These are phyloP conservation scores for Oryza longistaminata DNA, from an alignment of 176 grass and related monocot species.

Conservation along the genomic window DNA sequence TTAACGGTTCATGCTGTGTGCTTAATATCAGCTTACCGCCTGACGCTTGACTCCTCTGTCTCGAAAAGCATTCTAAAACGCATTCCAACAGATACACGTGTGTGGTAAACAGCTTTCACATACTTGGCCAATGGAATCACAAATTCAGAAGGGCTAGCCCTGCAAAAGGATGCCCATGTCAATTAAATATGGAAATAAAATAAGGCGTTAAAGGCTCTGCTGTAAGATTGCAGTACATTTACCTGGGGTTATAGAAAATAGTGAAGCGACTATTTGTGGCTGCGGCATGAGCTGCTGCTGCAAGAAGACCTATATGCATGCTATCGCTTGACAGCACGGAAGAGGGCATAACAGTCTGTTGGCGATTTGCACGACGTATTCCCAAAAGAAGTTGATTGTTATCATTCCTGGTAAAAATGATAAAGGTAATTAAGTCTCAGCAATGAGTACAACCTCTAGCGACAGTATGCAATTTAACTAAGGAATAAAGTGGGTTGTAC, in stretches of 20 bases:
- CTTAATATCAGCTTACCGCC: slow-evolving; percentile 55
- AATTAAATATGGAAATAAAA: slow-evolving; percentile 24
- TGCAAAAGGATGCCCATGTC: slow-evolving; percentile 38
- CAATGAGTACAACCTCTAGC: background rate
- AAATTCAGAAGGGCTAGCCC: slow-evolving; percentile 96
- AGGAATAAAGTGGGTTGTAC: slow-evolving; percentile 32
- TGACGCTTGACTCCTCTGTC: slow-evolving; percentile 90
- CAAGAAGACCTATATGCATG: slow-evolving; percentile 99
- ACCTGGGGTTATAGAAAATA: slow-evolving; percentile 96
- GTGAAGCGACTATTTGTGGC: slow-evolving; percentile 96
- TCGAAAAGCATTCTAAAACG: slow-evolving; percentile 98
- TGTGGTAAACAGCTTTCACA: slow-evolving; percentile 94
- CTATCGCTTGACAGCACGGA: slow-evolving; percentile 93
- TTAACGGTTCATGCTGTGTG: background rate
- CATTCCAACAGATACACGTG: slow-evolving; percentile 89
- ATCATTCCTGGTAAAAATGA: slow-evolving; percentile 65
- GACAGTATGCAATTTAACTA: background rate
- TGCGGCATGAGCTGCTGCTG: slow-evolving; percentile 94
- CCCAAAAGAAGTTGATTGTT: slow-evolving; percentile 90
- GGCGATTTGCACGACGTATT: slow-evolving; percentile 81
- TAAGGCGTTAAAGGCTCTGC: background rate
- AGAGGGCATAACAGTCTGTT: slow-evolving; percentile 91
- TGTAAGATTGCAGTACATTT: slow-evolving; percentile 8
- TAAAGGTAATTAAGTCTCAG: slow-evolving; percentile 1
- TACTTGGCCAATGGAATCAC: slow-evolving; percentile 93